phyloP scores from a whole-genome alignment of 208 protist species.

The Trypanosoma boissoni region DNA sequence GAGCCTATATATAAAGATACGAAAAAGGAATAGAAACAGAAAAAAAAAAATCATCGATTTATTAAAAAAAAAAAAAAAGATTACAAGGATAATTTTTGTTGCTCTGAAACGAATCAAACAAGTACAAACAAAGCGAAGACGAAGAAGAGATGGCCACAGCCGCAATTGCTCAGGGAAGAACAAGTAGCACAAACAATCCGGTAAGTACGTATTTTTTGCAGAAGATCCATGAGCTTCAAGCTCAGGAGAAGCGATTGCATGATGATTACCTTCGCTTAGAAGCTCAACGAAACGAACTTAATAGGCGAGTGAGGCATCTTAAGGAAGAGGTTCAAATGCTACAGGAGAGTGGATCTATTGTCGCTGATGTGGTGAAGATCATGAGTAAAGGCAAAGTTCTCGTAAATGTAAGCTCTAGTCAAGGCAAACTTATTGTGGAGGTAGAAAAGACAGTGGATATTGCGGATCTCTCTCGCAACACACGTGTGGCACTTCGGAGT shows the following conservation, averaged over 20 bases:
- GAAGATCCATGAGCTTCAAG: slow-evolving; percentile 89
- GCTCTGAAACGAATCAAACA: slow-evolving; percentile 6
- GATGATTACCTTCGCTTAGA: slow-evolving; percentile 88
- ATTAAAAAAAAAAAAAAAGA: slow-evolving; percentile 9
- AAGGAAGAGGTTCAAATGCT: slow-evolving; percentile 98
- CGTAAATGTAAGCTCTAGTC: slow-evolving; percentile 92
- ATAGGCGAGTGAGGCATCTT: slow-evolving; percentile 95
- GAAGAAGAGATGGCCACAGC: slow-evolving; percentile 8
- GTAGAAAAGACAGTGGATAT: slow-evolving; percentile 97
- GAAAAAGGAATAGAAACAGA: slow-evolving; percentile 12
- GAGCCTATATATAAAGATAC: slow-evolving; percentile 13
- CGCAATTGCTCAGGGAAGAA: slow-evolving; percentile 18
- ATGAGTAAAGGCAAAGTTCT: slow-evolving; percentile 98
- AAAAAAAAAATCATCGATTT: neutral
- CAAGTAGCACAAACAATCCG: slow-evolving; percentile 27
- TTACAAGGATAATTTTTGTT: neutral
- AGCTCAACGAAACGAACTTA: slow-evolving; percentile 87
- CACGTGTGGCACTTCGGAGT: slow-evolving; percentile 97
- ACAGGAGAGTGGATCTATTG: slow-evolving; percentile 96
- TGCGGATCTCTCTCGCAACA: slow-evolving; percentile 91
- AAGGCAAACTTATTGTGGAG: slow-evolving; percentile 99
- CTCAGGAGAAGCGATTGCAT: slow-evolving; percentile 77
- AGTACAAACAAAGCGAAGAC: neutral
- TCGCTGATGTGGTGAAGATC: slow-evolving; percentile 99
- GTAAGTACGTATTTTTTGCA: slow-evolving; percentile 87